A percentile compares a stretch with the other conserved stretches of the same genome.
Evolutionary conservation across 306 rosid species (phyloP).

Genomic region (Inga laurina): DNA sequence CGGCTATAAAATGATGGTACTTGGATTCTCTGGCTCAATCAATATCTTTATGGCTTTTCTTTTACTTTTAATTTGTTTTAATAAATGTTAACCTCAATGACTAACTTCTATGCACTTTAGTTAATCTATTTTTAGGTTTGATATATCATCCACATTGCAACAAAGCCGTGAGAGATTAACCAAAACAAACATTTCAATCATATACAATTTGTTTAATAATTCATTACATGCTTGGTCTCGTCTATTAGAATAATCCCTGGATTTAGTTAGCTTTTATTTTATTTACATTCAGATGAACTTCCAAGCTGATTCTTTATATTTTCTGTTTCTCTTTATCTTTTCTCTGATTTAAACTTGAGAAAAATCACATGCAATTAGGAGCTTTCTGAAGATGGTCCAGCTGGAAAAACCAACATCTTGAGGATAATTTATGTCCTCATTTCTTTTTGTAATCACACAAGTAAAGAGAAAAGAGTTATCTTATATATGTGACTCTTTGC

Average conservation of each 20-base stretch:
- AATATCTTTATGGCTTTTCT: conserved; percentile 60
- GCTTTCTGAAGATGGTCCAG: conserved; percentile 59
- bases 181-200: background rate
- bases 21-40: conserved; percentile 56
- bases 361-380: conserved; percentile 62
- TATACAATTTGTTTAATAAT: background rate
- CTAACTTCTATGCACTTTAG: background rate
- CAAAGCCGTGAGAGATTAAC: background rate
- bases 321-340: background rate
- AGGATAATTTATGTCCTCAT: conserved; percentile 42
- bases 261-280: background rate
- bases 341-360: conserved; percentile 24
- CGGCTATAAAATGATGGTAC: conserved; percentile 55
- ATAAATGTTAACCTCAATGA: background rate
- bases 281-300: conserved; percentile 30
- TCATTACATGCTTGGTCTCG: background rate
- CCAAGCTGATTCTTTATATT: conserved; percentile 31
- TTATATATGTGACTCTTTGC: conserved; percentile 50
- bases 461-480: conserved; percentile 54
- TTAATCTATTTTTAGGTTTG: background rate
- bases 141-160: background rate
- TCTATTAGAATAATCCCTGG: background rate
- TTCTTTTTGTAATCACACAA: conserved; percentile 44
- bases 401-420: conserved; percentile 41
- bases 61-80: conserved; percentile 8